Evolutionary conservation across 176 grass and related monocot species (phyloP), one percentile per base, ranked within the genome.

Genomic region (Carex kokanica): DNA sequence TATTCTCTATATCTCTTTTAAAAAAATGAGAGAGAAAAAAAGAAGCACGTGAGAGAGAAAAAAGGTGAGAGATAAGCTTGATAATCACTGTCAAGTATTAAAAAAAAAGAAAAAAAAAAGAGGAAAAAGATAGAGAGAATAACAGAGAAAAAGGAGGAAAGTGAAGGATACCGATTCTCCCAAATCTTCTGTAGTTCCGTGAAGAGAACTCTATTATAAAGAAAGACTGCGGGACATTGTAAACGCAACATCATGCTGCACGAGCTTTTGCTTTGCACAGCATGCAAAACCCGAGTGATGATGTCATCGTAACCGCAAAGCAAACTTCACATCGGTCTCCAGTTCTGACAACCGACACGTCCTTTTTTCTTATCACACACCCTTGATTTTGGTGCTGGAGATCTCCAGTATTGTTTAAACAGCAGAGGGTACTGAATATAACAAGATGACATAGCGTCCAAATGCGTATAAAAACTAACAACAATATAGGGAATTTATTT

Each of bases 241-340:
- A 54, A 53, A 75, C 72, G 47, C 49, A 2, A 77, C 16, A 51
- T 29, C 23, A 53, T 2, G 47, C 52, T 45, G 13, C 12, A 31
- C 24, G 23, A 77, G 21, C 49, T 8, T 75, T 75, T 5, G 18
- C 18, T 21, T 24, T 7, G 47, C 23, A 31, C 72, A 27, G 59
- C 20, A 66, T 82, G 59, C 60, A 14, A 21, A 21, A 13, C 40
- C 14, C 8, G 18, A 63, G 4, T 17, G 61, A 66, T 82, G 80
- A 82, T 66, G 32, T 82, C 80, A 64, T 67, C 80, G 40, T 82
- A 66, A 82, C 80, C 58, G 60, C 80, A 54, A 82, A 63, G 60
- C 80, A 49, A 82, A n/a, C 32, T 16, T 53, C 10, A 47, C 11
- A 16, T 64, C 10, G 20, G 52, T 82, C 80, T 82, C 38, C 20